Evolutionary conservation across 2,329 filamentous ascomycete genomes (phyloP).

Genomic region (Xylaria polymorpha): DNA sequence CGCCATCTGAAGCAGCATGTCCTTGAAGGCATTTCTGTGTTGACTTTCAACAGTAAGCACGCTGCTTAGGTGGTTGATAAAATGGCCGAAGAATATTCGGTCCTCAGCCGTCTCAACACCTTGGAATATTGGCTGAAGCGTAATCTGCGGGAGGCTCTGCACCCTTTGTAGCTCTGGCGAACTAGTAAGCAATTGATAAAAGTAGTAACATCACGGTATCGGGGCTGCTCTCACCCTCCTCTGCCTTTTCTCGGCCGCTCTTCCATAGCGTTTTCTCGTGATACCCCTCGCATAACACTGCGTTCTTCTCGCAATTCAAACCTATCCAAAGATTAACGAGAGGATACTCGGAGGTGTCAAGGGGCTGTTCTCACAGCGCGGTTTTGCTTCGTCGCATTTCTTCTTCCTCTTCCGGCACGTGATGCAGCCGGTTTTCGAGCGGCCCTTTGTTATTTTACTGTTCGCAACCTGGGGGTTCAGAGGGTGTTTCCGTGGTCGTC

Average conservation of each 20-base stretch:
- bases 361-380: constrained; percentile 61
- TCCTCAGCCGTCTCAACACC: constrained; percentile 85
- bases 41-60: constrained; percentile 86
- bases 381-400: constrained; percentile 77
- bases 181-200: constrained; percentile 37
- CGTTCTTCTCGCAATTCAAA: constrained; percentile 92
- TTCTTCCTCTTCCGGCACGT: constrained; percentile 77
- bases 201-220: constrained; percentile 12
- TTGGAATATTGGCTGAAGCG: constrained; percentile 75
- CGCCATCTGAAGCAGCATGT: constrained; percentile 84
- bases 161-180: constrained; percentile 61
- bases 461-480: constrained; percentile 66
- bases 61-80: constrained; percentile 80
- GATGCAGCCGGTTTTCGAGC: constrained; percentile 75
- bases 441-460: constrained; percentile 81
- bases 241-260: constrained; percentile 80
- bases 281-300: constrained; percentile 90
- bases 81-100: constrained; percentile 84
- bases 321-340: constrained; percentile 59
- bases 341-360: constrained; percentile 1
- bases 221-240: constrained; percentile 65
- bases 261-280: constrained; percentile 88
- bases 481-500: constrained; percentile 85
- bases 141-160: constrained; percentile 64
- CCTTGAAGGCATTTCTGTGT: constrained; percentile 85